Conservation (phyloP, 2,329 filamentous ascomycete genomes). For the Cercospora sp. region DNA sequence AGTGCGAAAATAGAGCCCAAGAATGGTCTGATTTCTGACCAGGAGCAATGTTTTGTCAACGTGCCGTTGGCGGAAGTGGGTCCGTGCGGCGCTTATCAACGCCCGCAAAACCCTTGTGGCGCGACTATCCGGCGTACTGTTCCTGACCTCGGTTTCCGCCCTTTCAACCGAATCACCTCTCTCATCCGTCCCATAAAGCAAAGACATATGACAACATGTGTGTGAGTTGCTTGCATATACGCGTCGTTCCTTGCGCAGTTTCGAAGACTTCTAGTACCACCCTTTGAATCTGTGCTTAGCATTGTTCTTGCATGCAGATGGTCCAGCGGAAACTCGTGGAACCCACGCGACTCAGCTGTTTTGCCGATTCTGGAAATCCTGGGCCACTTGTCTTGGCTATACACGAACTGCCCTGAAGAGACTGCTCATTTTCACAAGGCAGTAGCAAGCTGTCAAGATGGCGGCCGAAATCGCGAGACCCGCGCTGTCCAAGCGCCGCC, state of each 20-base stretch:
- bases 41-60: not conserved
- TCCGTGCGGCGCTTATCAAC: conserved; percentile 2
- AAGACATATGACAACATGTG: conserved; percentile 10
- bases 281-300: not conserved
- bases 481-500: conserved; percentile 16
- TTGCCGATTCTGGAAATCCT: conserved; percentile 11
- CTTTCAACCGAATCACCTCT: conserved; percentile 11
- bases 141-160: conserved; percentile 7
- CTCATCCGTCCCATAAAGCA: conserved; percentile 10
- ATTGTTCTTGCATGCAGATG: not conserved
- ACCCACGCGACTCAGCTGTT: conserved; percentile 10
- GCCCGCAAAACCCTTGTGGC: not conserved
- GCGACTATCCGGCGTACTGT: not conserved
- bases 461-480: conserved; percentile 20
- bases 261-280: not conserved
- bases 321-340: conserved; percentile 5
- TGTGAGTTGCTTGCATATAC: not conserved
- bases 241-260: not conserved
- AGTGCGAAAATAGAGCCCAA: not conserved
- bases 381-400: conserved; percentile 9
- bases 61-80: not conserved
- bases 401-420: not conserved
- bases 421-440: not conserved
- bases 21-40: not conserved
- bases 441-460: conserved; percentile 12